These are phyloP conservation scores for Gentiana macrophylla DNA, from an alignment of 257 asterid species.

Conservation along the genomic window DNA sequence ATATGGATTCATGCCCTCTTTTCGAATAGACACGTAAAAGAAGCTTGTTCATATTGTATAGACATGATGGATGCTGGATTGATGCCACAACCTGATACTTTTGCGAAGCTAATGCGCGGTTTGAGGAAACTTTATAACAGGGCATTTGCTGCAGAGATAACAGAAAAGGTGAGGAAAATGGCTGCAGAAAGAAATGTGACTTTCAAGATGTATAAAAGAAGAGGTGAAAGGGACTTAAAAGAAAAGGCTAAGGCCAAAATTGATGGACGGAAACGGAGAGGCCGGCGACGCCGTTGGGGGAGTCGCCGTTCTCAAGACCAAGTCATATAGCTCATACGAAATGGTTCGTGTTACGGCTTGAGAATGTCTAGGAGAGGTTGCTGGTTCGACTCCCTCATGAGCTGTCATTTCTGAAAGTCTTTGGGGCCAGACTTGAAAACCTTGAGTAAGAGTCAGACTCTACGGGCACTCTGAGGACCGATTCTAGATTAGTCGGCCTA, in stretches of 20 bases:
- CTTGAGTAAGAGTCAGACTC: no score
- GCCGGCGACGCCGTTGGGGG: constrained; percentile 63
- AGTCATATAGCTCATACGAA: no score
- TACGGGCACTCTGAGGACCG: no score
- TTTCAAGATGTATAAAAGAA: constrained; percentile 88
- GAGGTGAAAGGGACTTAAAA: constrained; percentile 72
- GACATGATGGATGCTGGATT: constrained; percentile 87
- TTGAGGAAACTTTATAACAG: constrained; percentile 68
- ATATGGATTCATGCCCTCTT: constrained; percentile 87
- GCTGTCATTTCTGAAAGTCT: no score
- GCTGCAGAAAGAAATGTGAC: constrained; percentile 77
- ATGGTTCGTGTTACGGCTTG: no score
- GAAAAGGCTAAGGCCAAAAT: constrained; percentile 54
- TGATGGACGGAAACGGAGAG: constrained; percentile 72
- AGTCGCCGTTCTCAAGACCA: constrained; percentile 25
- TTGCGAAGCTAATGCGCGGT: constrained; percentile 80
- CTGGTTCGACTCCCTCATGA: no score
- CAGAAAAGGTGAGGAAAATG: constrained; percentile 76
- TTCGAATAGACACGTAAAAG: constrained; percentile 76
- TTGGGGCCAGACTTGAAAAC: no score
- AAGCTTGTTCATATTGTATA: constrained; percentile 69
- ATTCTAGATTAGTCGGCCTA: no score
- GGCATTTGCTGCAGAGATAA: constrained; percentile 78
- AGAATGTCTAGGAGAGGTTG: no score
- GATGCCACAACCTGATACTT: constrained; percentile 98